Evolutionary conservation across 2,329 filamentous ascomycete genomes (phyloP).

Genomic region (Penicillium sp.): DNA sequence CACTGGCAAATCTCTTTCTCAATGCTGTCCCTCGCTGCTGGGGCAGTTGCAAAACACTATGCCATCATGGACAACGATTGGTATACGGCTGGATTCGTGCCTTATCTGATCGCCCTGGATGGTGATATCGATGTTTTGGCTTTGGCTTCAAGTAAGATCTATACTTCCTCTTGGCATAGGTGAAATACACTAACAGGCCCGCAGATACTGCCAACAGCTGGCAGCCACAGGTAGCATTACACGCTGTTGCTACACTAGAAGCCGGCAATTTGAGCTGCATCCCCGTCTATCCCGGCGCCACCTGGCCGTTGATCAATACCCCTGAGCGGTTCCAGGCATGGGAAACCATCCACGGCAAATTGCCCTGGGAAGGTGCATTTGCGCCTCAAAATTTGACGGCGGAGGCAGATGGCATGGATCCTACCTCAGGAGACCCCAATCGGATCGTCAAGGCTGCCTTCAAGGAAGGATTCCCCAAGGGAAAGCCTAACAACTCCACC

Average conservation of each 20-base stretch:
- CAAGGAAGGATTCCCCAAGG: slow-evolving; percentile 50
- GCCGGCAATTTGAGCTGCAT: slow-evolving; percentile 51
- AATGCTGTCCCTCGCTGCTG: slow-evolving; percentile 15
- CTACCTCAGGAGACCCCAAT: slow-evolving; percentile 48
- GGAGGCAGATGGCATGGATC: slow-evolving; percentile 47
- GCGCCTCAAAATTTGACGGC: slow-evolving; percentile 45
- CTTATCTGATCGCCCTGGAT: slow-evolving; percentile 49
- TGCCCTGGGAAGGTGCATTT: slow-evolving; percentile 52
- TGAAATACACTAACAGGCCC: slow-evolving; percentile 5
- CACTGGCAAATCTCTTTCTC: slow-evolving; percentile 14
- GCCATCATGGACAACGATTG: slow-evolving; percentile 53
- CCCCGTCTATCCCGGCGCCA: slow-evolving; percentile 51
- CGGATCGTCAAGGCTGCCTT: slow-evolving; percentile 47
- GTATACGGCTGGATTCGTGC: slow-evolving; percentile 45
- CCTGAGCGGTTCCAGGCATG: slow-evolving; percentile 48
- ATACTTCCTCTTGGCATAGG: not conserved
- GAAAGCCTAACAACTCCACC: slow-evolving; percentile 38
- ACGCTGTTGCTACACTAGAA: slow-evolving; percentile 52
- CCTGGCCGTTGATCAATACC: slow-evolving; percentile 51
- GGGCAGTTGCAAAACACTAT: slow-evolving; percentile 24
- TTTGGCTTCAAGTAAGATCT: slow-evolving; percentile 29
- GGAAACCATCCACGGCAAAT: slow-evolving; percentile 47
- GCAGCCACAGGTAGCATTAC: slow-evolving; percentile 48
- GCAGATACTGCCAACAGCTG: slow-evolving; percentile 49
- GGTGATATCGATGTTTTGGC: slow-evolving; percentile 50